phyloP scores from a whole-genome alignment of 208 protist species.

The Trypanosoma vivax region DNA sequence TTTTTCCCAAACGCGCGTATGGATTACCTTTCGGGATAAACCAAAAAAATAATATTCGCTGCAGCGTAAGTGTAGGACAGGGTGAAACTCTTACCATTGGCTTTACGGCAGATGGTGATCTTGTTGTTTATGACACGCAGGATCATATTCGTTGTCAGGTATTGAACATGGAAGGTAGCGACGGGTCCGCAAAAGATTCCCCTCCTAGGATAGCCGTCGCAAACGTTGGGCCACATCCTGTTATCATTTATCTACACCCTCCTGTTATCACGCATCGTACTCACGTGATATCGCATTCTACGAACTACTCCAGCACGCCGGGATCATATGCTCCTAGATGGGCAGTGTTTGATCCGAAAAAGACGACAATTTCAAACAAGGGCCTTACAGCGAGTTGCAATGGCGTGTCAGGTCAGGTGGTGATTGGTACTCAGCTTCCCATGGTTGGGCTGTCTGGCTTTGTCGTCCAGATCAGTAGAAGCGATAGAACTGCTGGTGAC shows the following conservation, averaged over 20 bases:
- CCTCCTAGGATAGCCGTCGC: slow-evolving; percentile 11
- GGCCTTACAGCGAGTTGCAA: slow-evolving; percentile 53
- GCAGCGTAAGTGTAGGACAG: slow-evolving; percentile 52
- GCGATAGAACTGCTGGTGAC: slow-evolving; percentile 37
- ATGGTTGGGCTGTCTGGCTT: slow-evolving; percentile 64
- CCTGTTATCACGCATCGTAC: slow-evolving; percentile 3
- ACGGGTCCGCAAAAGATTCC: slow-evolving; percentile 8
- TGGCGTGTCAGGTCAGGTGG: slow-evolving; percentile 47
- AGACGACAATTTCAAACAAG: slow-evolving; percentile 53
- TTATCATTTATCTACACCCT: slow-evolving; percentile 18
- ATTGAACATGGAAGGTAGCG: slow-evolving; percentile 31
- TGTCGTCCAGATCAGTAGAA: slow-evolving; percentile 63
- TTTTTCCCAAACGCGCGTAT: slow-evolving; percentile 12
- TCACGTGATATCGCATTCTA: background rate
- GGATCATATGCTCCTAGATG: slow-evolving; percentile 47
- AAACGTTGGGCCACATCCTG: slow-evolving; percentile 29
- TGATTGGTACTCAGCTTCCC: slow-evolving; percentile 68
- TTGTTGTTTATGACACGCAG: slow-evolving; percentile 73
- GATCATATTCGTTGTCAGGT: slow-evolving; percentile 72
- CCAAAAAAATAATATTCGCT: slow-evolving; percentile 23
- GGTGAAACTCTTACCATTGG: slow-evolving; percentile 66
- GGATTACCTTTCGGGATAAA: slow-evolving; percentile 13
- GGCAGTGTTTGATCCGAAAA: slow-evolving; percentile 40
- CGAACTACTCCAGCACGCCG: slow-evolving; percentile 6
- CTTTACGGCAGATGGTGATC: slow-evolving; percentile 72